phyloP scores from a whole-genome alignment of 148 eudicot species.

The Chenopodium formosanum region DNA sequence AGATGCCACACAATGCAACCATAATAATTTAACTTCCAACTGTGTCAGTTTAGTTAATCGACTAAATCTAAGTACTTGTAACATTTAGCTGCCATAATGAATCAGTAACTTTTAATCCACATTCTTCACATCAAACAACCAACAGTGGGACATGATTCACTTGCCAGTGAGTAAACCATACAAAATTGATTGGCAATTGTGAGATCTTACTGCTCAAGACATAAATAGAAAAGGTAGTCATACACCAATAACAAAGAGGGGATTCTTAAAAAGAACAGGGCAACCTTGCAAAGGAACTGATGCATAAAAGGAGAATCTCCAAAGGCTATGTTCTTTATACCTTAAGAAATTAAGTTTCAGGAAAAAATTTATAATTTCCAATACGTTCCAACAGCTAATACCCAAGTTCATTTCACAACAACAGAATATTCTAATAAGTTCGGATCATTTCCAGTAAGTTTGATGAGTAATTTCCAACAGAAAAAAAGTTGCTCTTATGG shows the following conservation, averaged over 20 bases:
- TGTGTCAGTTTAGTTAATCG: not conserved
- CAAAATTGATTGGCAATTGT: not conserved
- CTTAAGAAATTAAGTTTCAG: not conserved
- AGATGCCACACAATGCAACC: not conserved
- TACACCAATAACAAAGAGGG: not conserved
- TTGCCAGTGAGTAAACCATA: not conserved
- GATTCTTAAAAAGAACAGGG: not conserved
- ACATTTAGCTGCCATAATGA: not conserved
- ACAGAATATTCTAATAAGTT: not conserved
- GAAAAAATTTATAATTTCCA: too few relatives aligned
- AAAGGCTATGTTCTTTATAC: not conserved
- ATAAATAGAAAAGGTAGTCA: not conserved
- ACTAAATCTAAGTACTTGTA: not conserved
- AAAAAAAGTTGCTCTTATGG: too few relatives aligned
- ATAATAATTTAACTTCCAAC: not conserved
- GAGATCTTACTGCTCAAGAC: not conserved
- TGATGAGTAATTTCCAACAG: not conserved
- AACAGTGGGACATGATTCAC: not conserved
- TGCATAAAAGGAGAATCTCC: not conserved
- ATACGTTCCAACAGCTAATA: not conserved
- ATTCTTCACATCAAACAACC: not conserved
- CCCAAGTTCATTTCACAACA: not conserved
- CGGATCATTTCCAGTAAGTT: not conserved
- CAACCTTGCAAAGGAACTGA: conserved; percentile 5
- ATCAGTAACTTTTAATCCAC: not conserved